These are phyloP conservation scores for Arctium minus DNA, from an alignment of 129 eudicot species.

Conservation along the genomic window DNA sequence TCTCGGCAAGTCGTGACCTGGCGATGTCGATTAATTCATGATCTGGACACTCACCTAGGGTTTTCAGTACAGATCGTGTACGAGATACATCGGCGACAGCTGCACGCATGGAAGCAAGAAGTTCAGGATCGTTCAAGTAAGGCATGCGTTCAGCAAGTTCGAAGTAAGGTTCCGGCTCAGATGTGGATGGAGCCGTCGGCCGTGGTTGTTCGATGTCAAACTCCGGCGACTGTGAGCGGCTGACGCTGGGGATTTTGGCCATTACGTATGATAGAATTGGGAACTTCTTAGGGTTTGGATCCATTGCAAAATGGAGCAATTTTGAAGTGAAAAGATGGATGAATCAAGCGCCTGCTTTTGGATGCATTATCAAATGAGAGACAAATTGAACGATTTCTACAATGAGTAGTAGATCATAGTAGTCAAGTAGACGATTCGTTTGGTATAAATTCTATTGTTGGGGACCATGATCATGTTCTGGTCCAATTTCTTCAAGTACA, in stretches of 20 bases:
- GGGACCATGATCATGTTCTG: neutral
- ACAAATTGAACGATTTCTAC: constrained; percentile 16
- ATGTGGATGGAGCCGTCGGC: constrained; percentile 9
- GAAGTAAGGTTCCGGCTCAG: constrained; percentile 44
- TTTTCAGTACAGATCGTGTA: constrained; percentile 62
- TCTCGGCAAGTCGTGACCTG: constrained; percentile 42
- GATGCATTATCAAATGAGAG: neutral
- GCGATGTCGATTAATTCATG: constrained; percentile 82
- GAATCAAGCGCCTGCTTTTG: neutral
- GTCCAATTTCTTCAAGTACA: neutral
- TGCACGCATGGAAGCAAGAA: constrained; percentile 57
- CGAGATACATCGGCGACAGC: constrained; percentile 67
- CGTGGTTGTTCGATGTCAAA: constrained; percentile 68
- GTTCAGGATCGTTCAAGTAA: constrained; percentile 52
- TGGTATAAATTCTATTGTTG: constrained; percentile 15
- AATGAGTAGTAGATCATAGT: neutral
- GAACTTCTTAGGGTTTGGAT: constrained; percentile 61
- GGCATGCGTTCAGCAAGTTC: constrained; percentile 81
- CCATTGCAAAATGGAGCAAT: constrained; percentile 34
- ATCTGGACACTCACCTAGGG: constrained; percentile 75
- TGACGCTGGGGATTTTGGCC: constrained; percentile 53
- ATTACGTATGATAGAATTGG: constrained; percentile 76
- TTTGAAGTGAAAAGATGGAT: neutral
- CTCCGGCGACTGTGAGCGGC: constrained; percentile 30
- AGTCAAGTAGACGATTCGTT: neutral